Conservation (phyloP, 2,329 filamentous ascomycete species). For the Zelopaecilomyces penicillatus region DNA sequence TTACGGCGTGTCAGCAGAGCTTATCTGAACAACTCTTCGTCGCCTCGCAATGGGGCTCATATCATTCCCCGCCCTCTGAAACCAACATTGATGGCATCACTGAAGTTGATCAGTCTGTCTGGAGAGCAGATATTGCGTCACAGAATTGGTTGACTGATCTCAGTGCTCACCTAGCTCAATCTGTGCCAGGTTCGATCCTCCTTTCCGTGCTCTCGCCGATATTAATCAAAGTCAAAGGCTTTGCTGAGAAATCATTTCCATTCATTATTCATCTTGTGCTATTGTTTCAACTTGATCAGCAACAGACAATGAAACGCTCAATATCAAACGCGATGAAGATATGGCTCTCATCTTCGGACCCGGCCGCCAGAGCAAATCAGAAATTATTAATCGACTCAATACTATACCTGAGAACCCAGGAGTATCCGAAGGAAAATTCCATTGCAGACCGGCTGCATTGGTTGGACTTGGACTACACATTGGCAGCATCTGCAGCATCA, state of each 20-base stretch:
- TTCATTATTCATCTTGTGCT: conserved; percentile 80
- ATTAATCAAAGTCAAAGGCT: conserved; percentile 54
- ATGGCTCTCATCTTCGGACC: conserved; percentile 45
- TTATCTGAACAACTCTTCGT: conserved; percentile 42
- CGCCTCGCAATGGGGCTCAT: conserved; percentile 50
- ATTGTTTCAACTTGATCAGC: conserved; percentile 54
- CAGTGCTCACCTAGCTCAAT: conserved; percentile 52
- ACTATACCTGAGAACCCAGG: conserved; percentile 80
- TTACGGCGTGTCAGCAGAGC: conserved; percentile 42
- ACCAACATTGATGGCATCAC: conserved; percentile 6
- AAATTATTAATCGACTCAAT: conserved; percentile 69
- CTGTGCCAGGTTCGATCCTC: conserved; percentile 55
- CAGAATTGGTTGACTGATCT: conserved; percentile 54
- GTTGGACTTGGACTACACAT: conserved; percentile 73
- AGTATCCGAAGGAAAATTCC: conserved; percentile 64
- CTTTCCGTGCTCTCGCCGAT: conserved; percentile 61
- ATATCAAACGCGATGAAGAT: conserved; percentile 58
- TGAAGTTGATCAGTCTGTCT: conserved; percentile 16
- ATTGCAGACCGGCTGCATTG: conserved; percentile 72
- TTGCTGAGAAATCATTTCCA: conserved; percentile 69
- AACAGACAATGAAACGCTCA: conserved; percentile 48
- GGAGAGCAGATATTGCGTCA: conserved; percentile 33
- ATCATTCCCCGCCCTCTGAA: conserved; percentile 49
- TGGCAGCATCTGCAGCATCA: conserved; percentile 63
- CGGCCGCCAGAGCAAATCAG: conserved; percentile 49